These are phyloP conservation scores for Ceratobasidium sp. DNA, from an alignment of 1,284 basidiomycete genomes.

Conservation along the genomic window DNA sequence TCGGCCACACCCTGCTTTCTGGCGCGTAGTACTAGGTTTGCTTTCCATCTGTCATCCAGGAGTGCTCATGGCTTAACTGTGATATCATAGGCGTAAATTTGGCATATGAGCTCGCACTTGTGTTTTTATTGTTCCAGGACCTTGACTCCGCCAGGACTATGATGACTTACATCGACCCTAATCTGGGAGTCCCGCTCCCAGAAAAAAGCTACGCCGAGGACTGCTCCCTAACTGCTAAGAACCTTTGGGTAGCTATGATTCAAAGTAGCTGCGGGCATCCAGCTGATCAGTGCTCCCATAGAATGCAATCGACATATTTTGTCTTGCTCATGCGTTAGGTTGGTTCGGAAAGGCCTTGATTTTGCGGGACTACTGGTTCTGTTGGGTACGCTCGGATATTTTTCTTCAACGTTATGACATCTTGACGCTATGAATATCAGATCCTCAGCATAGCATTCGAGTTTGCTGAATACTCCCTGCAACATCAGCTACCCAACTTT, in stretches of 20 bases:
- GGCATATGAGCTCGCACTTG: constrained; percentile 78
- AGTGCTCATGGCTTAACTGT: constrained; percentile 63
- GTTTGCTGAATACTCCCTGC: constrained; percentile 81
- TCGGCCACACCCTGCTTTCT: constrained; percentile 65
- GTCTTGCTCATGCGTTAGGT: constrained; percentile 78
- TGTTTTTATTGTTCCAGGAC: constrained; percentile 85
- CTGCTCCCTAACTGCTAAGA: constrained; percentile 68
- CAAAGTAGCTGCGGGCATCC: neutral
- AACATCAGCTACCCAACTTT: constrained; percentile 84
- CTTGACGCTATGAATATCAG: constrained; percentile 55
- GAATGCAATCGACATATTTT: constrained; percentile 83
- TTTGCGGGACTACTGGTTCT: constrained; percentile 87
- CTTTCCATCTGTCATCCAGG: neutral
- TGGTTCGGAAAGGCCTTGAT: constrained; percentile 90
- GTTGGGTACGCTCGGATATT: constrained; percentile 64
- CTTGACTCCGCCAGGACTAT: constrained; percentile 74
- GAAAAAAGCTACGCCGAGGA: constrained; percentile 85
- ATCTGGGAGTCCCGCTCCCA: constrained; percentile 72
- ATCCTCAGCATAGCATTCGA: constrained; percentile 86
- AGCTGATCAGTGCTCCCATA: constrained; percentile 47
- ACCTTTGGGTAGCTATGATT: constrained; percentile 65
- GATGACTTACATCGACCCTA: constrained; percentile 77
- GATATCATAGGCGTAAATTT: constrained; percentile 76
- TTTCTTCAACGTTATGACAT: neutral
- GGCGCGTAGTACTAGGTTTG: constrained; percentile 43